Evolutionary conservation across 2,329 filamentous ascomycete species (phyloP).

Genomic region (Cordyceps javanica): DNA sequence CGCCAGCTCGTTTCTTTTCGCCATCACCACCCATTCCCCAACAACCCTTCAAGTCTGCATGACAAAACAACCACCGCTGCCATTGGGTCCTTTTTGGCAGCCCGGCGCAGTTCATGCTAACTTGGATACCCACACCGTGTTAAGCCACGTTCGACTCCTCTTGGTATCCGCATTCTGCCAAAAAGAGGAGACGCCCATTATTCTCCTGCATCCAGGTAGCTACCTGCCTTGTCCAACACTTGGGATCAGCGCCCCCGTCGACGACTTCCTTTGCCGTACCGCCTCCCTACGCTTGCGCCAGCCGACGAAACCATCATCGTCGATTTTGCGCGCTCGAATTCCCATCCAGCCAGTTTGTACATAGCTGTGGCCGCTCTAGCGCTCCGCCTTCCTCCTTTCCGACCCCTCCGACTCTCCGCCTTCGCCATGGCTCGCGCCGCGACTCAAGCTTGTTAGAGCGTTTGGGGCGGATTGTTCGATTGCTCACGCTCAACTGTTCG

Average conservation of each 20-base stretch:
- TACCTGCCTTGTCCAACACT: neutral
- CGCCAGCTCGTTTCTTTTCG: neutral
- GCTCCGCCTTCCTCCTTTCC: neutral
- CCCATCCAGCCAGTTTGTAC: too few relatives aligned
- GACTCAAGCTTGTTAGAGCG: slow-evolving; percentile 4
- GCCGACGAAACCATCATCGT: neutral
- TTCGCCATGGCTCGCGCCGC: slow-evolving; percentile 1
- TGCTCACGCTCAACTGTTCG: neutral
- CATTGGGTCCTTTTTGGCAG: neutral
- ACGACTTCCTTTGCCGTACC: neutral
- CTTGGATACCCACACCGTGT: neutral
- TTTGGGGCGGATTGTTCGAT: neutral
- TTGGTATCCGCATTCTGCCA: neutral
- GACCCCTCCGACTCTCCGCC: neutral
- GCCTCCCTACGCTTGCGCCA: neutral
- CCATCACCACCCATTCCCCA: slow-evolving; percentile 6
- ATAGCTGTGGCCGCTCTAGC: neutral
- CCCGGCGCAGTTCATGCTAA: neutral
- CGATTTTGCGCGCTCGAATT: too few relatives aligned
- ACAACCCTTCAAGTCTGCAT: neutral
- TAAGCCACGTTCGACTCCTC: neutral
- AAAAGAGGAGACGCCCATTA: neutral
- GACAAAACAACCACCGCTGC: neutral
- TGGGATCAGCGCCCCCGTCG: slow-evolving; percentile 8
- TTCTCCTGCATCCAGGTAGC: neutral